Conservation (phyloP, 1,139 yeast genomes). For the Candida albicans region DNA sequence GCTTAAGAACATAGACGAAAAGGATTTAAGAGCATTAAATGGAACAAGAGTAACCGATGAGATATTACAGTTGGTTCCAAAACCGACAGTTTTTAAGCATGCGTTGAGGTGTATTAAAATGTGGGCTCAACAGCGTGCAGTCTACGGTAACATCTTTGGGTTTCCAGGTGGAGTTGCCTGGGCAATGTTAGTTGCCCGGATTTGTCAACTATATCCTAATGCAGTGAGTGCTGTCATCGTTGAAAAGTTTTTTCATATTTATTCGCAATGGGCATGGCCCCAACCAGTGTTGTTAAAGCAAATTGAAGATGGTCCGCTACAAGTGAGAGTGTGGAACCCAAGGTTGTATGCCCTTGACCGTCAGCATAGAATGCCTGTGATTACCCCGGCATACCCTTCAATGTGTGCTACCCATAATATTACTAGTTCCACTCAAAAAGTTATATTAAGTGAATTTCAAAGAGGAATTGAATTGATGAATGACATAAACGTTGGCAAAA, state of each 20-base stretch:
- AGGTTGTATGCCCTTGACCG: slow-evolving; percentile 83
- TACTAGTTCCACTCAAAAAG: slow-evolving; percentile 78
- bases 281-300: slow-evolving; percentile 91
- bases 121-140: slow-evolving; percentile 96
- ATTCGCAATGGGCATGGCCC: slow-evolving; percentile 96
- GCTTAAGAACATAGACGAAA: slow-evolving; percentile 83
- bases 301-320: slow-evolving; percentile 96
- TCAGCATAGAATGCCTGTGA: slow-evolving; percentile 95
- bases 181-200: slow-evolving; percentile 98
- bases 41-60: slow-evolving; percentile 99
- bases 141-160: slow-evolving; percentile 92
- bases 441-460: slow-evolving; percentile 70
- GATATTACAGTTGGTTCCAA: slow-evolving; percentile 83
- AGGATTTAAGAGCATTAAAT: slow-evolving; percentile 82
- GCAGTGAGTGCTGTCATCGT: slow-evolving; percentile 92
- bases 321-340: slow-evolving; percentile 97
- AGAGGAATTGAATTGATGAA: slow-evolving; percentile 73
- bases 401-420: slow-evolving; percentile 99
- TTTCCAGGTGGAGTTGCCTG: slow-evolving; percentile 99
- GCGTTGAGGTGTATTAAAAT: slow-evolving; percentile 89
- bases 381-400: slow-evolving; percentile 98
- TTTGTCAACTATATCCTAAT: slow-evolving; percentile 94
- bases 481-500: slow-evolving; percentile 64
- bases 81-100: slow-evolving; percentile 87
- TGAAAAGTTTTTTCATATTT: slow-evolving; percentile 81